Evolutionary conservation across 202 grass and related monocot genomes (phyloP), one percentile per base, ranked within the genome.

Genomic region (Elaeis oleifera): DNA sequence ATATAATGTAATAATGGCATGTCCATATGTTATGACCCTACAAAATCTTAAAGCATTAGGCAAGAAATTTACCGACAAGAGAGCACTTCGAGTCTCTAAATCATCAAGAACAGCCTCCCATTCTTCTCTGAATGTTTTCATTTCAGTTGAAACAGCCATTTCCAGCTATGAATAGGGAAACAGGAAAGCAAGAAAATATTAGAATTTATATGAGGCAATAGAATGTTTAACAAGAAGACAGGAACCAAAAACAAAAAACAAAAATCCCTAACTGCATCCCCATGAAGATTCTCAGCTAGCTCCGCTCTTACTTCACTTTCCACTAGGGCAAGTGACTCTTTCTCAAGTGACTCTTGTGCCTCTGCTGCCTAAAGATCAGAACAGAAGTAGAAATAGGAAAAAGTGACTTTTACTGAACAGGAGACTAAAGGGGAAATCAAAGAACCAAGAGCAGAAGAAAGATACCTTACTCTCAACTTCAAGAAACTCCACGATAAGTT

Each of bases 331-430:
- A 97, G 77, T 3, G 88, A 84, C 58, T 97, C 92, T 63, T 86
- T 90, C 81, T 97, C 92, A 67, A 97, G 92, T 73, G 92, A 86
- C 78, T 97, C 92, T 86, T 97, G 92, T 1, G 92, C 92, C 68
- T 97, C 67, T 66, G 92, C 84, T 65, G 92, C 92, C 92, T 97
- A 84, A 67, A 20, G 59, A n/a, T 74, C 22, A 6, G 61, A 65
- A 54, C 53, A 75, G 69, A 77, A 4, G 61, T 19, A 66, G 49
- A 32, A 14, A 74, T 78, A 82, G 23, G 0, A 60, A 23, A 54
- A 32, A 18, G n/a, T 44, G 13, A 44, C 36, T 44, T 44, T 3
- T 44, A 44, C 36, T 3, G 36, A 44, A 13, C 15, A 63, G 11
- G 4, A 4, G 14, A 55, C 20, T 63, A 23, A 48, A 60, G 56